Conservation (phyloP, 345 rosid genomes). For the Rubroshorea leprosula region DNA sequence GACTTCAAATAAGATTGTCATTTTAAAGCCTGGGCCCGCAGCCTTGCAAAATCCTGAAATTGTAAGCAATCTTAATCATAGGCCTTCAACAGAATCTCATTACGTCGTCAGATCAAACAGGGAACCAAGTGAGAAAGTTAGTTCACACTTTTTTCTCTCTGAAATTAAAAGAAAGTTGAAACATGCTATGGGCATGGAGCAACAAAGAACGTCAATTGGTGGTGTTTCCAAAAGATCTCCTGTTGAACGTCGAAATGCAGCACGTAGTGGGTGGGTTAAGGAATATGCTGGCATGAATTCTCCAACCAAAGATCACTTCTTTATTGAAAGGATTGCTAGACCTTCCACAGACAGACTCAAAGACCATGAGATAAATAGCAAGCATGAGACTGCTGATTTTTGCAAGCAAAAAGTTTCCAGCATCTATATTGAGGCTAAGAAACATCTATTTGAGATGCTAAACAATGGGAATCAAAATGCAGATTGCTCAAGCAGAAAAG, state of each 20-base stretch:
- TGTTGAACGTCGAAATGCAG: constrained; percentile 15
- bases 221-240: constrained; percentile 25
- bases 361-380: constrained; percentile 28
- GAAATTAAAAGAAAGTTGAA: constrained; percentile 83
- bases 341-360: constrained; percentile 36
- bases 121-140: constrained; percentile 39
- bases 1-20: constrained; percentile 59
- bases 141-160: constrained; percentile 54
- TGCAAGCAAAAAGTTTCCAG: constrained; percentile 47
- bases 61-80: constrained; percentile 29
- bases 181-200: constrained; percentile 77
- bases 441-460: constrained; percentile 85
- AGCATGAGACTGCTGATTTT: constrained; percentile 23
- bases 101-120: constrained; percentile 29
- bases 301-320: constrained; percentile 84
- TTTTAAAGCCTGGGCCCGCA: constrained; percentile 68
- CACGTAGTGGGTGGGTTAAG: constrained; percentile 26
- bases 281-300: constrained; percentile 49
- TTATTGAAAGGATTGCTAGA: constrained; percentile 68
- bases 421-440: constrained; percentile 87
- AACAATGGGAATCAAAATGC: constrained; percentile 40
- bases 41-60: constrained; percentile 34
- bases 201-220: constrained; percentile 28
- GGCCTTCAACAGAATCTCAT: constrained; percentile 34
- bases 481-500: constrained; percentile 37